phyloP scores from a whole-genome alignment of 169 alveolate genomes.

The Plasmodium coatneyi region DNA sequence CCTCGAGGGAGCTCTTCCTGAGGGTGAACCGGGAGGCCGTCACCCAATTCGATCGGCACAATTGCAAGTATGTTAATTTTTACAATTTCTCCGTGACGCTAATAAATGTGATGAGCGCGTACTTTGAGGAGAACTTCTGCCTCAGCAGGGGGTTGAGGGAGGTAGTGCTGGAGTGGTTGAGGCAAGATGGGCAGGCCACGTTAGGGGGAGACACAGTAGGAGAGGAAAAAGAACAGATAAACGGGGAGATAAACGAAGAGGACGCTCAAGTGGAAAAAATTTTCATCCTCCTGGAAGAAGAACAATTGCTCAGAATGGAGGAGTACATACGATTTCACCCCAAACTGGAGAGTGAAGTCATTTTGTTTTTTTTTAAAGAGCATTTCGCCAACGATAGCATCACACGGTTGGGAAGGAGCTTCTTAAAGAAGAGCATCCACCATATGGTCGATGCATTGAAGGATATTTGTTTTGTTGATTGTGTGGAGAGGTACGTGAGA shows the following conservation, averaged over 20 bases:
- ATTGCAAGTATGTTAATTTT: neutral
- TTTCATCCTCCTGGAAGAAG: conserved; percentile 1
- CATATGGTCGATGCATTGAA: conserved; percentile 31
- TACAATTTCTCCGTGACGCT: conserved; percentile 24
- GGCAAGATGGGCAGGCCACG: neutral
- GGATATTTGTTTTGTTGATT: conserved; percentile 32
- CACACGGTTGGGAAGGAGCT: neutral
- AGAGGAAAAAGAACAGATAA: neutral
- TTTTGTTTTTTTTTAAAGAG: conserved; percentile 57
- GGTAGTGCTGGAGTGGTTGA: neutral
- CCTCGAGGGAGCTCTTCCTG: conserved; percentile 15
- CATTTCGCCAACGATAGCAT: conserved; percentile 29
- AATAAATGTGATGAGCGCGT: conserved; percentile 20
- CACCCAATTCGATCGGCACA: conserved; percentile 4
- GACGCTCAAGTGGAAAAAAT: neutral
- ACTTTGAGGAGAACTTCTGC: conserved; percentile 24
- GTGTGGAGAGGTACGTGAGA: conserved; percentile 6
- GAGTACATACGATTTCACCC: conserved; percentile 16
- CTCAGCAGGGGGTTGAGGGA: neutral
- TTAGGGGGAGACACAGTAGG: neutral
- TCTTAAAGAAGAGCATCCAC: conserved; percentile 9
- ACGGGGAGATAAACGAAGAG: neutral
- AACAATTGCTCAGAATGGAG: conserved; percentile 1
- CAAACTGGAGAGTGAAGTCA: conserved; percentile 17
- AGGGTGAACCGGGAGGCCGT: conserved; percentile 2